Percentiles rank a stretch among this genome's conserved stretches.
phyloP scores from a whole-genome alignment of 441 rosid genomes.

The Geranium incanum region DNA sequence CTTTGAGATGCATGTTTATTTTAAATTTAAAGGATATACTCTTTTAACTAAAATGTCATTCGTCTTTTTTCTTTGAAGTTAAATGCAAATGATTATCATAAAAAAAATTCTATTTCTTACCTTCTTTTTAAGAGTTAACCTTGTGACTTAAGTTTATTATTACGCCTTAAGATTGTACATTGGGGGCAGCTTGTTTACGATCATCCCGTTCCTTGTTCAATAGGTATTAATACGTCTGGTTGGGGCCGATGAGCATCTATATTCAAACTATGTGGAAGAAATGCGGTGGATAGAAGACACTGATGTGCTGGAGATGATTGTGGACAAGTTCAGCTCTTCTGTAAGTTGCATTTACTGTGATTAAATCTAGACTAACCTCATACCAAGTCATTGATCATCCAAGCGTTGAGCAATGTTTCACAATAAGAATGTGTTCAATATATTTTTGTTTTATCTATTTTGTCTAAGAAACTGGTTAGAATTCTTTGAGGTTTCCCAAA shows the following conservation, averaged over 20 bases:
- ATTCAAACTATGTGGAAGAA: slow-evolving; percentile 55
- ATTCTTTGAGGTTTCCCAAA: not conserved
- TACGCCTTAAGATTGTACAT: not conserved
- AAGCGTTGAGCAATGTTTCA: not conserved
- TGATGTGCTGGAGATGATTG: slow-evolving; percentile 82
- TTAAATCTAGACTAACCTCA: slow-evolving; percentile 2
- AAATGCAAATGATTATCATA: not conserved
- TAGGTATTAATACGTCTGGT: slow-evolving; percentile 80
- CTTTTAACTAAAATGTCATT: not conserved
- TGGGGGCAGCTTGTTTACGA: not conserved
- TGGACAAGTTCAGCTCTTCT: slow-evolving; percentile 85
- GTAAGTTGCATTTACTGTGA: slow-evolving; percentile 38
- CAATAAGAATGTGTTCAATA: not conserved
- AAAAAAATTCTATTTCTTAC: not conserved
- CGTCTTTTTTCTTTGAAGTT: not conserved
- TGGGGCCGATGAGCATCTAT: slow-evolving; percentile 87
- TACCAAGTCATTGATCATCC: slow-evolving; percentile 7
- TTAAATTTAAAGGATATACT: not conserved
- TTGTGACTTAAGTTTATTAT: not conserved
- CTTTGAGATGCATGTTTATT: not conserved
- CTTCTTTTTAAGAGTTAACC: not conserved
- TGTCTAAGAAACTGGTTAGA: not conserved
- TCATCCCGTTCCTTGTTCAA: slow-evolving; percentile 18
- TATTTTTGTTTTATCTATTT: not conserved
- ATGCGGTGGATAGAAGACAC: slow-evolving; percentile 90